Base-by-base conservation (phyloP, 2,329 filamentous ascomycete genomes). In the Acephala macrosclerotiorum region DNA sequence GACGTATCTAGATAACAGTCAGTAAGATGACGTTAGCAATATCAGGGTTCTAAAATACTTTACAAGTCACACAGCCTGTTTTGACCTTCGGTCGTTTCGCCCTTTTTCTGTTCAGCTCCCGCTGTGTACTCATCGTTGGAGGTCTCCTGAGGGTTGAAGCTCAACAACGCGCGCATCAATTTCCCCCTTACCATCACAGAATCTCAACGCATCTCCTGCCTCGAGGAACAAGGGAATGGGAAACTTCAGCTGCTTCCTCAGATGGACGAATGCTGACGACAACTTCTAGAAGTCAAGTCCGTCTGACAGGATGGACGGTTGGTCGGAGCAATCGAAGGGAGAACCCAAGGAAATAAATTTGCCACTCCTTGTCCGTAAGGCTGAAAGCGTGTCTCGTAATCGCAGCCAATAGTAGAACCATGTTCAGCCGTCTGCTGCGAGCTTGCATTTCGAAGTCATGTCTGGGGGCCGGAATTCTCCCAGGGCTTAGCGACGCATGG, bases 21-120 rank as follows among this genome's bases (percentile, higher is more conserved):
- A 57, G 67, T 26, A 25, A 47, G 42, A 63, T 22, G 49, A 59
- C n/a, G 40, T 49, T 26, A 58, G 47, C 29, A 45, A 26, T 29
- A 20, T 53, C 8, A 12, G 18, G 26, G 7, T 16, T 38, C 22
- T 26, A 25, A 53, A 81, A 85, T 73, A 81, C 89, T 86, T 89
- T 89, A 87, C 87, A 90, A 75, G 86, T 88, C 72, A 80, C 81
- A 75, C 87, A 90, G 33, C 87, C 87, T 0, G 87, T 89, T 77
- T 87, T 89, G 66, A 88, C 86, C 74, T 89, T 89, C 20, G 69
- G 68, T 20, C 55, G 65, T 57, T 65, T 70, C 9, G 65, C 63
- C 51, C 69, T 58, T 26, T 57, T 57, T 47, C 64, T 70, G 25
- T 66, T 71, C 11, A 22, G 18, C 3, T 42, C 45, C 42, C 25